phyloP scores from a whole-genome alignment of 305 asterid genomes.

The Solanum hybrid region DNA sequence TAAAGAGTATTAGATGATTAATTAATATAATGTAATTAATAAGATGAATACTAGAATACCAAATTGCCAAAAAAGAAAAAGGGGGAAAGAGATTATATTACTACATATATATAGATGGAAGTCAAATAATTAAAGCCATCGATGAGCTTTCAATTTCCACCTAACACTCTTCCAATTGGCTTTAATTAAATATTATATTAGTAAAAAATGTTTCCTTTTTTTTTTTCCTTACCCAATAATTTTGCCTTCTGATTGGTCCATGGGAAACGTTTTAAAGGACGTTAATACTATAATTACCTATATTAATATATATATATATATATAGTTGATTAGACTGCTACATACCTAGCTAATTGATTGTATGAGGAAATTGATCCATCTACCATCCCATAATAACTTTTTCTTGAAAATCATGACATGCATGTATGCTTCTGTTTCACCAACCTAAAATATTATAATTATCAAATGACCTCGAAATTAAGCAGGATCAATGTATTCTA shows the following conservation, averaged over 20 bases:
- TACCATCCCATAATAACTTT: not conserved
- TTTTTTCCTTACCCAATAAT: not conserved
- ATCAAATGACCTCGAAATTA: not conserved
- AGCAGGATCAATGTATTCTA: not conserved
- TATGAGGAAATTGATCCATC: not conserved
- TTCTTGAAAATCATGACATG: not conserved
- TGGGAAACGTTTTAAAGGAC: not conserved
- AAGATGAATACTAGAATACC: not conserved
- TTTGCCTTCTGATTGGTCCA: not conserved
- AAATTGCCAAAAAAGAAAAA: not conserved
- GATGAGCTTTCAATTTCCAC: not conserved
- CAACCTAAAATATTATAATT: not conserved
- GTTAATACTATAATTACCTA: not conserved
- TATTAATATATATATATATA: not conserved
- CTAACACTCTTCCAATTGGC: not conserved
- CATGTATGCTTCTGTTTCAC: not conserved
- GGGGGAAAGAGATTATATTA: not conserved
- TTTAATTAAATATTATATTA: not conserved
- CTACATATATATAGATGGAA: not conserved
- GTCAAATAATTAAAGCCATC: not conserved
- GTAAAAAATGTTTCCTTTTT: not conserved
- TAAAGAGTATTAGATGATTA: not conserved
- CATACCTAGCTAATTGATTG: not conserved
- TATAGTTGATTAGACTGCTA: not conserved
- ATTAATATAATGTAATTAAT: not conserved